Evolutionary conservation across 371 early-diverging fungal species (phyloP).

Genomic region (Rhizomucor miehei): DNA sequence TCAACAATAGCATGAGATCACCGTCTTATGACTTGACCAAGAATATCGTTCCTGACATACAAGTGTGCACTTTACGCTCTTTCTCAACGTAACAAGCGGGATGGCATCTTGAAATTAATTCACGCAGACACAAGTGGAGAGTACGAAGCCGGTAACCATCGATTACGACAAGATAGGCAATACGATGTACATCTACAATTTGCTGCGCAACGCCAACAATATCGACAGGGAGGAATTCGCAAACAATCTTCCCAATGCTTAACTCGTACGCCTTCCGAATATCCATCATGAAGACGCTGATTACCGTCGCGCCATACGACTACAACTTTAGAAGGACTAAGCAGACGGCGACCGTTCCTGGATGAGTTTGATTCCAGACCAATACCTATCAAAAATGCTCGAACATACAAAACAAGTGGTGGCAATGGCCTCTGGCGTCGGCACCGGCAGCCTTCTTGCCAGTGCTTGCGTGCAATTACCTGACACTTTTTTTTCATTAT

Average conservation of each 20-base stretch:
- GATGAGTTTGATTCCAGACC: not conserved
- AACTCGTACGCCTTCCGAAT: slow-evolving; percentile 14
- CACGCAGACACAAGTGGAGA: not conserved
- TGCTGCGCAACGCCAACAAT: not conserved
- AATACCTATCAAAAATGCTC: not conserved
- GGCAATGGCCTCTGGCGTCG: no score
- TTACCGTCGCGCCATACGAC: not conserved
- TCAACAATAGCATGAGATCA: not conserved
- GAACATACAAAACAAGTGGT: no score
- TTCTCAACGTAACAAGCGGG: slow-evolving; percentile 3
- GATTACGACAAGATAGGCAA: slow-evolving; percentile 8
- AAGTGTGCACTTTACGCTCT: slow-evolving; percentile 9
- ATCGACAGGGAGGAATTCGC: not conserved
- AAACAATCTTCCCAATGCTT: not conserved
- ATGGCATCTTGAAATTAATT: not conserved
- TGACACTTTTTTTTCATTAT: slow-evolving; percentile 2
- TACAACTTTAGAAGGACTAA: not conserved
- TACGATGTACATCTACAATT: not conserved
- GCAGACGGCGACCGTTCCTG: not conserved
- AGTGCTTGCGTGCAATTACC: not conserved
- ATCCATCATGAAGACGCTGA: slow-evolving; percentile 2
- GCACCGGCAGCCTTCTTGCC: no score
- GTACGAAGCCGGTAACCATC: not conserved
- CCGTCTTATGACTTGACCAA: not conserved
- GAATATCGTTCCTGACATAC: not conserved